A percentile compares a stretch with the other conserved stretches of the same genome.
Evolutionary conservation across 306 rosid genomes (phyloP).

Genomic region (Gleditsia sinensis): DNA sequence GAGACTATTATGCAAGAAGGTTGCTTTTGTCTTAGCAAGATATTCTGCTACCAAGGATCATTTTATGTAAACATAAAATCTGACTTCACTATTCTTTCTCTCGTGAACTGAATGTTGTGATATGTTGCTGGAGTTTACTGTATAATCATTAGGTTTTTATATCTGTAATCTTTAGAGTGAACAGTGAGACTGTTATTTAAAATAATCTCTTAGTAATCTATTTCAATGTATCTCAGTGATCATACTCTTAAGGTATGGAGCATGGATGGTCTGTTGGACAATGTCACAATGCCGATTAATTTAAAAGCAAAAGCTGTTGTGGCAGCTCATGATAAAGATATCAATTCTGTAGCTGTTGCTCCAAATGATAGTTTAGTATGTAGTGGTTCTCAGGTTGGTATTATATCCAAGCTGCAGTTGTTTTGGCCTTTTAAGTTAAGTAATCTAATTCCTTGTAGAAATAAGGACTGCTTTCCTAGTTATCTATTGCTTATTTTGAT

Average conservation of each 20-base stretch:
- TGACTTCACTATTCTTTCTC: conserved; percentile 19
- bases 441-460: conserved; percentile 14
- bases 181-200: background rate
- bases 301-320: conserved; percentile 92
- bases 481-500: background rate
- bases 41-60: conserved; percentile 8
- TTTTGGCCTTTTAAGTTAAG: conserved; percentile 17
- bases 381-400: conserved; percentile 95
- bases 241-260: conserved; percentile 94
- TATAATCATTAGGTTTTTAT: conserved; percentile 11
- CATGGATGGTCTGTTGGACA: conserved; percentile 61
- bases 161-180: background rate
- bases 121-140: background rate
- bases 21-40: background rate
- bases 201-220: conserved; percentile 24
- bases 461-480: background rate
- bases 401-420: conserved; percentile 24
- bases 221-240: conserved; percentile 58
- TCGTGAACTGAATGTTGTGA: conserved; percentile 12
- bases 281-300: conserved; percentile 46
- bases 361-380: conserved; percentile 94
- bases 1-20: background rate
- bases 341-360: conserved; percentile 90
- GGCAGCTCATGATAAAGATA: conserved; percentile 96
- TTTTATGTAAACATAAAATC: conserved; percentile 1